These are phyloP conservation scores for Coniella lustricola DNA, from an alignment of 2,329 filamentous ascomycete species.

Conservation along the genomic window DNA sequence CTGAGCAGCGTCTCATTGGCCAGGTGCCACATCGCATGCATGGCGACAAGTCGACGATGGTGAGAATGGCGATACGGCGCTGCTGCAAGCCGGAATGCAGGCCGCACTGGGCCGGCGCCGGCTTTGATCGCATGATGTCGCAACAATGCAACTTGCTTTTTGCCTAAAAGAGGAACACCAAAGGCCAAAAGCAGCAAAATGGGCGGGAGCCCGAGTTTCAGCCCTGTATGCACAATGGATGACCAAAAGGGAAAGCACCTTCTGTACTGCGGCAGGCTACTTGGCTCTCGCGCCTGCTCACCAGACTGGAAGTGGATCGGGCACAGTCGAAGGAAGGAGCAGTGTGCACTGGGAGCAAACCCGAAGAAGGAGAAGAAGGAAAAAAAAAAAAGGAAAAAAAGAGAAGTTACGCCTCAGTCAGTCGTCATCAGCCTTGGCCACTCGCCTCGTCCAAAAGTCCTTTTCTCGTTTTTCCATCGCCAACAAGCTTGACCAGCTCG, in stretches of 20 bases:
- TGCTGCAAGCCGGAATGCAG: neutral
- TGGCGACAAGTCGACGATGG: conserved; percentile 7
- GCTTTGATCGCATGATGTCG: neutral
- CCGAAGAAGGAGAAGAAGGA: neutral
- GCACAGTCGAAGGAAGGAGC: too few species aligned
- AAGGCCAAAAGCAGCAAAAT: neutral
- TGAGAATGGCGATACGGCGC: neutral
- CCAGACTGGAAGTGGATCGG: too few species aligned
- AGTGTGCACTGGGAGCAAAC: too few species aligned
- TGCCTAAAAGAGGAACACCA: neutral
- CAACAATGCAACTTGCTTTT: too few species aligned
- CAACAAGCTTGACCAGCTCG: too few species aligned
- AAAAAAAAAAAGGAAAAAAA: neutral
- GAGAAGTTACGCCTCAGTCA: too few species aligned
- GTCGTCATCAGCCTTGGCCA: too few species aligned
- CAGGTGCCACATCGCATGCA: conserved; percentile 5
- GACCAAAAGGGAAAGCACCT: too few species aligned
- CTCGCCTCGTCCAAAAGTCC: too few species aligned
- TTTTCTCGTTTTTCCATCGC: neutral
- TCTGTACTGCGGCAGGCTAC: neutral
- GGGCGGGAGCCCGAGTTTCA: neutral
- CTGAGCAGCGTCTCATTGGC: conserved; percentile 14
- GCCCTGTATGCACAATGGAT: neutral
- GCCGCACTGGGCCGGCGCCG: neutral
- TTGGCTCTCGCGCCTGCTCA: too few species aligned